phyloP scores from a whole-genome alignment of 257 asterid genomes.

The Nicotiana otophora region DNA sequence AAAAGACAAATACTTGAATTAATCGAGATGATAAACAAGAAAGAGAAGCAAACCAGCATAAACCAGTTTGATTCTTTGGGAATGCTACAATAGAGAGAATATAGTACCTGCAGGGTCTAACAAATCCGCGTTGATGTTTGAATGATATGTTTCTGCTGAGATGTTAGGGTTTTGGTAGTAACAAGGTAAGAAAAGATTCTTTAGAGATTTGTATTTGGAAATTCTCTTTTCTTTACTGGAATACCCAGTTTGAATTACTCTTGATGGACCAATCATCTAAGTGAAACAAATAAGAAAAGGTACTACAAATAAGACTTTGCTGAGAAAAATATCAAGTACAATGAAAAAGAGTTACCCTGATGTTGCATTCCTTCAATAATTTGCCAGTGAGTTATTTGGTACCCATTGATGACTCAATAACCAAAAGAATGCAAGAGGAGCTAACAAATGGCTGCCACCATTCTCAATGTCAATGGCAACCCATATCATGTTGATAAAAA shows the following conservation, averaged over 20 bases:
- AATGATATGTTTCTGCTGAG: neutral
- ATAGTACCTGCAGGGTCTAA: neutral
- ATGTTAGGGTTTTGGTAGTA: neutral
- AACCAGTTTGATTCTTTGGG: neutral
- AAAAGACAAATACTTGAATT: neutral
- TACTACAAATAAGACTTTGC: neutral
- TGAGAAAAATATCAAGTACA: neutral
- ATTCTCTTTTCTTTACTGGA: neutral
- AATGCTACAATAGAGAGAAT: neutral
- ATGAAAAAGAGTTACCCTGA: neutral
- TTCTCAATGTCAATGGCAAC: neutral
- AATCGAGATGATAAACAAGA: no score
- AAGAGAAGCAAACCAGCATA: neutral
- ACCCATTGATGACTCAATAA: neutral
- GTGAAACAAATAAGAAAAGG: neutral
- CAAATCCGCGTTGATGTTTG: neutral
- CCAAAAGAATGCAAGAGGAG: neutral
- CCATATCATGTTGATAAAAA: neutral
- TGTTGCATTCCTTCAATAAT: neutral
- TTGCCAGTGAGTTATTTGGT: neutral
- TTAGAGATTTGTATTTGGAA: no score
- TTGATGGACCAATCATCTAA: neutral
- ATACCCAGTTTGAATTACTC: neutral
- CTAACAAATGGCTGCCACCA: neutral
- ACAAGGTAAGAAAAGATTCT: neutral